Base-by-base conservation (phyloP, 495 filamentous ascomycete genomes). In the Talaromyces trachyspermus region DNA sequence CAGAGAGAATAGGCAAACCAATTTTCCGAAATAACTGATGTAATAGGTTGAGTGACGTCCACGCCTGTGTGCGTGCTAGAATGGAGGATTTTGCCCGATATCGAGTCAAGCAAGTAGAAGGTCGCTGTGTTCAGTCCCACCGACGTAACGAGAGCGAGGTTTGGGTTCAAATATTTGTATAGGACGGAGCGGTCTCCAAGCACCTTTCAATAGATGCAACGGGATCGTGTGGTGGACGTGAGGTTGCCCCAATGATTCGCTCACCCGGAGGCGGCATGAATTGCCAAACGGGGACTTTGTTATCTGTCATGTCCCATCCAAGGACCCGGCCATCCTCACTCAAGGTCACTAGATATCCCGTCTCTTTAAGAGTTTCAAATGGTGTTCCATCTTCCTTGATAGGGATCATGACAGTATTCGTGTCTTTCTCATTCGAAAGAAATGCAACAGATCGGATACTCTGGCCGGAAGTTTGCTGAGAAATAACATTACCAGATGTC, bases 121-220 rank as follows among this genome's bases (percentile, higher is more conserved):
- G 79, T 79, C 6, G 84, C 81, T 1, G 72, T 62, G 18, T 66
- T 63, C 26, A 81, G 74, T 45, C 83, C 68, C 14, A 81, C 69
- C 6, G 88, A 77, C 1, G 87, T 86, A 43, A 95, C 71, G 0
- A 95, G 78, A 5, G 89, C 69, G 4, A 90, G 71, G 63, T 97
- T 96, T 1, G 86, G 83, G 65, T 89, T 92, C 19, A 99, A 69
- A 61, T 96, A 96, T 69, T 99, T 99, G 78, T 97, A 99, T 49
- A 95, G 75, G 32, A 99, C 92, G 1, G 82, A 84, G 15, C 92
- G 83, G 56, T 97, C 83, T 42, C 88, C 89, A 25, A 97, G 78
- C 15, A 95, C 92, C 49, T 87, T 85, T 37, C 92, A 48, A 99
- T 95, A 0, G 92, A 96, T 8, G 94, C 91, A 35, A 95, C 83